phyloP scores from a whole-genome alignment of 2,329 filamentous ascomycete species.

The Pyricularia sp. region DNA sequence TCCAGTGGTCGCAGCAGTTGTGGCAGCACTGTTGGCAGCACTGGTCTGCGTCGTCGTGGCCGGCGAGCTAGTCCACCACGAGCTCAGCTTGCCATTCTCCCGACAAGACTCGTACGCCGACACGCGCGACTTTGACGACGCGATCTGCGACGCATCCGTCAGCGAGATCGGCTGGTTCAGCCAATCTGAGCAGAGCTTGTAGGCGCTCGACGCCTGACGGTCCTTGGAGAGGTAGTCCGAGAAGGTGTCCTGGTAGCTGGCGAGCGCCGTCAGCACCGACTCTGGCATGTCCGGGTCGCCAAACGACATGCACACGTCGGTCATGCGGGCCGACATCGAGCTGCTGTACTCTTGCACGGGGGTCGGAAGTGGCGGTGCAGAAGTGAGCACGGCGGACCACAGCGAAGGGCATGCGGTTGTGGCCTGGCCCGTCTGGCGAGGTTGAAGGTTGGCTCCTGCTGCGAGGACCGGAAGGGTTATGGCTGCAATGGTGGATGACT shows the following conservation, averaged over 20 bases:
- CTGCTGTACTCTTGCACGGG: neutral
- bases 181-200: neutral
- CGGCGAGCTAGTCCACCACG: neutral
- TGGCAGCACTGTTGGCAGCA: neutral
- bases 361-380: neutral
- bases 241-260: neutral
- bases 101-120: neutral
- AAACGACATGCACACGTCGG: neutral
- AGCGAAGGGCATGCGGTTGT: neutral
- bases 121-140: neutral
- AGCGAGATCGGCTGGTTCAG: neutral
- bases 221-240: neutral
- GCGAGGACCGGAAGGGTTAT: neutral
- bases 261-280: neutral
- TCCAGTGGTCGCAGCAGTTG: neutral
- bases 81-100: neutral
- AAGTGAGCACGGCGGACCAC: neutral
- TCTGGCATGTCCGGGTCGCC: neutral
- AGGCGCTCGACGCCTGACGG: neutral
- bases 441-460: neutral
- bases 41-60: neutral
- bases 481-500: neutral
- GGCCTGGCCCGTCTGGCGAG: neutral
- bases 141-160: neutral
- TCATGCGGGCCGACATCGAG: neutral